Conservation (phyloP, 1,284 basidiomycete genomes). For the Trametes versicolor region DNA sequence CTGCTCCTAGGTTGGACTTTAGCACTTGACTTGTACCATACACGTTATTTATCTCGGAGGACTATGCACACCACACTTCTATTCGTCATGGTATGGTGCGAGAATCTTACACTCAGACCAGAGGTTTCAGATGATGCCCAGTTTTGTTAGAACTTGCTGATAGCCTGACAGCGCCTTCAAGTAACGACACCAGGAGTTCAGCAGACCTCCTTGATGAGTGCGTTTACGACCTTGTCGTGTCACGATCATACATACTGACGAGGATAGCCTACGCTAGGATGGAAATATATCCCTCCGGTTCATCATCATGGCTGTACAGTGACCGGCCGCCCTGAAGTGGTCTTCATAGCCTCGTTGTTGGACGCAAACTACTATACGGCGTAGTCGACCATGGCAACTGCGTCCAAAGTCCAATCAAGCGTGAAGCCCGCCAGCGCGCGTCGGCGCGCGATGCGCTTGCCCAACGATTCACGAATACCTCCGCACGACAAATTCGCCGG, state of each 20-base stretch:
- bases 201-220: background rate
- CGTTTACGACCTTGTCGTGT: background rate
- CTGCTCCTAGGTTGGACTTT: background rate
- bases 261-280: background rate
- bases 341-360: slow-evolving; percentile 7
- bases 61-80: background rate
- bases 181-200: too few relatives aligned
- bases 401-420: background rate
- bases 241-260: background rate
- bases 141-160: too few relatives aligned
- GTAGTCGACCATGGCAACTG: slow-evolving; percentile 5
- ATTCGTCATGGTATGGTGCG: too few relatives aligned
- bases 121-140: too few relatives aligned
- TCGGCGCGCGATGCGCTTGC: background rate
- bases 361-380: background rate
- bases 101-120: too few relatives aligned
- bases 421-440: too few relatives aligned
- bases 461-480: background rate
- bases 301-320: slow-evolving; percentile 1
- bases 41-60: background rate
- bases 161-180: too few relatives aligned
- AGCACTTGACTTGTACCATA: background rate
- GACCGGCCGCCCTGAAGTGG: background rate
- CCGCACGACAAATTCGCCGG: background rate
- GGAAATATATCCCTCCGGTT: background rate